Base-by-base conservation (phyloP, 352 stramenopile genomes). In the Pythium guiyangense region DNA sequence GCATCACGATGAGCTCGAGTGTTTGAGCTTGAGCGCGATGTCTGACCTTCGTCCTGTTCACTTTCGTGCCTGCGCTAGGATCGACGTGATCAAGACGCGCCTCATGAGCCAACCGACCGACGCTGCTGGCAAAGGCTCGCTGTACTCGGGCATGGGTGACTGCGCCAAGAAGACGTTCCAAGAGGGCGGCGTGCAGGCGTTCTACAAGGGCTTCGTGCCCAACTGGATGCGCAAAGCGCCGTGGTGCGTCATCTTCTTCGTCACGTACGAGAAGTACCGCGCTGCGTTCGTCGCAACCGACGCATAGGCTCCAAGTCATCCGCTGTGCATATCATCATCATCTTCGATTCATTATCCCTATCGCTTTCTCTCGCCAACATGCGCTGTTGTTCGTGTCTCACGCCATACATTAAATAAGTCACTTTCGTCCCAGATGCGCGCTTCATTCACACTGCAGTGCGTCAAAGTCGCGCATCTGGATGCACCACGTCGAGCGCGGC, bases 151-250 rank as follows among this genome's bases (percentile, higher is more conserved):
- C 52, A 86, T 94, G 72, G 59, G 68, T 18, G 80, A 92, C 54
- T 94, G 84, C 45, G 64, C 81, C 39, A 71, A 67, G 49, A 72
- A 89, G 46, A 92, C 81, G 1, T 85, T 88, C 63, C 67, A 73
- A 14, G 78, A 88, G 31, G 81, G 82, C n/a, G 84, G 85, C 15
- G 31, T 65, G 11, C 49, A 66, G 39, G 82, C 84, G 8, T 90
- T 95, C 47, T 95, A 95, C 74, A 93, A 87, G 54, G 85, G 85
- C 15, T 95, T 96, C 54, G 76, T 89, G 25, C 84, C 86, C 9
- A 92, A 94, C 71, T 93, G 79, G 80, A 89, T 92, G 79, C 79
- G 86, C 15, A 92, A 96, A 63, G 84, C 81, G 11, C 83, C 84
- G 45, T 94, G 84, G 84, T 93, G 82, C 57, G 63, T 92, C 48